Percentiles rank a stretch among this genome's conserved stretches.
Conservation (phyloP, 1,139 yeast genomes). For the Blastobotrys raffinosifermentans region DNA sequence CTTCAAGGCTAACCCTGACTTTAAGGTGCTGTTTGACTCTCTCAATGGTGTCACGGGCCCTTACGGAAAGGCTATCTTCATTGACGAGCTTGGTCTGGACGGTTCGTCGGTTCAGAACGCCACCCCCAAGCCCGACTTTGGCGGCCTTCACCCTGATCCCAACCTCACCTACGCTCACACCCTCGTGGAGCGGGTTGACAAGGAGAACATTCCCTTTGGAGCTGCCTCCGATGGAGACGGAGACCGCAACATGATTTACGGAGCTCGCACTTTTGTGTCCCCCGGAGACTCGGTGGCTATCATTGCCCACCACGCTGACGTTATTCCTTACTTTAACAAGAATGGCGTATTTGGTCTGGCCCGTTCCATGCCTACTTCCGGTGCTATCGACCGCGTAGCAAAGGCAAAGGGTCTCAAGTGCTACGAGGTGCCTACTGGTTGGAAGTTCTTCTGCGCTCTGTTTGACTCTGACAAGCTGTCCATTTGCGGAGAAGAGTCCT, state of each 20-base stretch:
- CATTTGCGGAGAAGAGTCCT: slow-evolving; percentile 97
- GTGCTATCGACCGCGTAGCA: slow-evolving; percentile 91
- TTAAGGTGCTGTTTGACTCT: slow-evolving; percentile 80
- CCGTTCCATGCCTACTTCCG: slow-evolving; percentile 97
- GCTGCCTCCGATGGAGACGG: slow-evolving; percentile 99
- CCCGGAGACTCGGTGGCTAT: slow-evolving; percentile 99
- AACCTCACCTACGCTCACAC: slow-evolving; percentile 91
- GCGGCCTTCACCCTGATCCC: slow-evolving; percentile 98
- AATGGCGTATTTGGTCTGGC: slow-evolving; percentile 90
- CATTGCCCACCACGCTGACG: slow-evolving; percentile 85
- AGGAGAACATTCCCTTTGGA: slow-evolving; percentile 79
- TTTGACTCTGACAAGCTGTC: slow-evolving; percentile 90
- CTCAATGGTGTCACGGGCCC: slow-evolving; percentile 98
- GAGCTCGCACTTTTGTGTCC: slow-evolving; percentile 90
- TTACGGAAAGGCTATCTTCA: slow-evolving; percentile 78
- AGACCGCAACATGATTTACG: slow-evolving; percentile 97
- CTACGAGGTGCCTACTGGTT: slow-evolving; percentile 98
- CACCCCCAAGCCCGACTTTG: slow-evolving; percentile 80
- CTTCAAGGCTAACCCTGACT: slow-evolving; percentile 50
- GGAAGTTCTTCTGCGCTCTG: slow-evolving; percentile 96
- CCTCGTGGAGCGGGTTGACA: slow-evolving; percentile 78
- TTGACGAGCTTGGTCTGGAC: slow-evolving; percentile 78
- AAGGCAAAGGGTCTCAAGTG: slow-evolving; percentile 63
- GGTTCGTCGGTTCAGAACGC: slow-evolving; percentile 68
- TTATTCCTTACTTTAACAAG: slow-evolving; percentile 83